Conservation (phyloP, 2,329 filamentous ascomycete genomes). For the Penicillium psychrosexuale region DNA sequence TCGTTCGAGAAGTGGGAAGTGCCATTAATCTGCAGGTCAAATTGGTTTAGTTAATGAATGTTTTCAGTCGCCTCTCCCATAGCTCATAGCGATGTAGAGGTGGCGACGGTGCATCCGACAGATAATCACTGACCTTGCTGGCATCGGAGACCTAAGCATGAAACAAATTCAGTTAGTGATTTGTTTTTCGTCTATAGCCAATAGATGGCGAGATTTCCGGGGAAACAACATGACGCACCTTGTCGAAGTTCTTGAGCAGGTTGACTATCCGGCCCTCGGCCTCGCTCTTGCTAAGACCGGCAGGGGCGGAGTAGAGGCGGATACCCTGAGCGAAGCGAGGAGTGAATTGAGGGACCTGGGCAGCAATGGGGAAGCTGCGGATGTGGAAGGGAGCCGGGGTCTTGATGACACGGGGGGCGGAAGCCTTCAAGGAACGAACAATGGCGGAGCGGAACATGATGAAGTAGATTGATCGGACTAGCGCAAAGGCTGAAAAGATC, state of each 20-base stretch:
- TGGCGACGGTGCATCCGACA: conserved; percentile 4
- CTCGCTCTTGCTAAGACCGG: conserved; percentile 75
- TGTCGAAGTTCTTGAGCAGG: conserved; percentile 94
- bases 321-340: conserved; percentile 65
- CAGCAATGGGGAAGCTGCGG: conserved; percentile 57
- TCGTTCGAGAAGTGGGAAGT: conserved; percentile 93
- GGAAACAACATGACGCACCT: conserved; percentile 57
- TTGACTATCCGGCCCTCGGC: conserved; percentile 90
- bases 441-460: conserved; percentile 88
- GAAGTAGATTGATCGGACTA: conserved; percentile 23
- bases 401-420: conserved; percentile 50
- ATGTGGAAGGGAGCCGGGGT: conserved; percentile 58
- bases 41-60: conserved; percentile 21
- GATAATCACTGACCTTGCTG: conserved; percentile 37
- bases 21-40: conserved; percentile 65
- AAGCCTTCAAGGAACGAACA: conserved; percentile 68
- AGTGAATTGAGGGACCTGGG: conserved; percentile 55
- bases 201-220: conserved; percentile 1
- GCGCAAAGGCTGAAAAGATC: conserved; percentile 19
- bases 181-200: neutral
- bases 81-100: conserved; percentile 4
- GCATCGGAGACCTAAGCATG: conserved; percentile 36
- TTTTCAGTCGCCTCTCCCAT: conserved; percentile 2
- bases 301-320: conserved; percentile 81
- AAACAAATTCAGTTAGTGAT: conserved; percentile 6